Percentiles rank a stretch among this genome's conserved stretches.
These are phyloP conservation scores for Solanum tarijense DNA, from an alignment of 257 asterid genomes.

Conservation along the genomic window DNA sequence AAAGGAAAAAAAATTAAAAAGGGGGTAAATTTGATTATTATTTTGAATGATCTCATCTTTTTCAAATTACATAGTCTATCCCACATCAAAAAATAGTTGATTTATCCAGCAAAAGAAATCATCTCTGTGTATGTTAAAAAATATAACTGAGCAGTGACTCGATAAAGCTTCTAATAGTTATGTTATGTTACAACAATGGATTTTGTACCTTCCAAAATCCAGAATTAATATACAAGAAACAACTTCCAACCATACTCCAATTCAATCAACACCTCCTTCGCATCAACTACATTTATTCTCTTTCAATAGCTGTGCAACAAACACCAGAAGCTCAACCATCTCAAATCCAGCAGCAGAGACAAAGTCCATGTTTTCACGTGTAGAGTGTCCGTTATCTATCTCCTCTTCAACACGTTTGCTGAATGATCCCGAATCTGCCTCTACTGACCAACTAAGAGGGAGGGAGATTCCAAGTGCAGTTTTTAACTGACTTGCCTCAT, in stretches of 20 bases:
- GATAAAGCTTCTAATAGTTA: neutral
- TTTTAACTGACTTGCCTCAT: slow-evolving; percentile 63
- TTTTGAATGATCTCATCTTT: neutral
- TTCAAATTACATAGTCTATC: neutral
- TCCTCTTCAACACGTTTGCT: slow-evolving; percentile 14
- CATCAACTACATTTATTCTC: slow-evolving; percentile 4
- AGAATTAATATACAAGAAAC: neutral
- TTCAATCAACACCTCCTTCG: neutral
- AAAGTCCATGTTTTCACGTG: slow-evolving; percentile 44
- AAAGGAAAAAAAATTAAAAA: neutral
- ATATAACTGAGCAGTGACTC: neutral
- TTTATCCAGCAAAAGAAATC: neutral
- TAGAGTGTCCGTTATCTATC: neutral
- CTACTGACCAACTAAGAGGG: slow-evolving; percentile 72
- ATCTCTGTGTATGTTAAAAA: neutral
- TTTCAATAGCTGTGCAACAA: slow-evolving; percentile 54
- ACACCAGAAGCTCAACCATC: slow-evolving; percentile 84
- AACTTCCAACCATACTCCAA: neutral
- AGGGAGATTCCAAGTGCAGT: slow-evolving; percentile 85
- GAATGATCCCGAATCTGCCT: slow-evolving; percentile 15
- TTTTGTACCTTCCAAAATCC: neutral
- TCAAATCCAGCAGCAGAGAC: slow-evolving; percentile 87
- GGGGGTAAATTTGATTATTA: neutral
- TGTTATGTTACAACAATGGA: neutral
- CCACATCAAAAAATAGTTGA: neutral